A percentile compares a stretch with the other conserved stretches of the same genome.
Conservation (phyloP, 1,139 yeast genomes). For the Yamadazyma dushanensis region DNA sequence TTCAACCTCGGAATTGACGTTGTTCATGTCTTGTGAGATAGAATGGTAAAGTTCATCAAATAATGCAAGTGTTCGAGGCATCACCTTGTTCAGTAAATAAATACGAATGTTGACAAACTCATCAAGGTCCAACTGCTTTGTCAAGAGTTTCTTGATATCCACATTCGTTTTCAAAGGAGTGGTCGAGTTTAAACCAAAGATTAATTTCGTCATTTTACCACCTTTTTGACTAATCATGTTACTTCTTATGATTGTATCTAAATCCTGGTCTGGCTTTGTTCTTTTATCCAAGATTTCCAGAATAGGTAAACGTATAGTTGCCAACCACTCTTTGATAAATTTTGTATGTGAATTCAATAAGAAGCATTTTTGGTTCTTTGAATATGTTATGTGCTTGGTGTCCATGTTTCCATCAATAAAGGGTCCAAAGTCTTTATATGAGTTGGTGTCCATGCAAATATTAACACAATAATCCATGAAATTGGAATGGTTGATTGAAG, state of each 20-base stretch:
- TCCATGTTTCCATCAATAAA: not conserved
- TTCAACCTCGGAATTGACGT: not conserved
- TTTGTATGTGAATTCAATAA: not conserved
- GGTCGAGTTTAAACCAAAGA: not conserved
- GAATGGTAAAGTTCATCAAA: slow-evolving; percentile 12
- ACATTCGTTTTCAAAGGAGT: not conserved
- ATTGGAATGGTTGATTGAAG: slow-evolving; percentile 5
- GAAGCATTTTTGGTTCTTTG: not conserved
- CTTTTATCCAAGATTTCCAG: slow-evolving; percentile 4
- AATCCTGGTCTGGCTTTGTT: slow-evolving; percentile 1
- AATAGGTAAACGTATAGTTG: not conserved
- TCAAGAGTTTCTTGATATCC: slow-evolving; percentile 1
- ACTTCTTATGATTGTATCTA: slow-evolving; percentile 7
- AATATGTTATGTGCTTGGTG: not conserved
- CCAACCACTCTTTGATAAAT: slow-evolving; percentile 5
- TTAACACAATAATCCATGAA: slow-evolving; percentile 12
- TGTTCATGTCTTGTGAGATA: slow-evolving; percentile 8
- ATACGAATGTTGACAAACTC: slow-evolving; percentile 1
- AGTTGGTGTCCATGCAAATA: slow-evolving; percentile 7
- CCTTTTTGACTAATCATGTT: slow-evolving; percentile 4
- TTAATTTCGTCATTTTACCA: not conserved
- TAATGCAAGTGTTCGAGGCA: slow-evolving; percentile 3
- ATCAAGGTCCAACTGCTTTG: slow-evolving; percentile 1
- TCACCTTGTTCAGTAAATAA: slow-evolving; percentile 1
- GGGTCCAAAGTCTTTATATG: not conserved